Base-by-base conservation (phyloP, 139 green algal genomes). In the Yamagishiella unicocca region DNA sequence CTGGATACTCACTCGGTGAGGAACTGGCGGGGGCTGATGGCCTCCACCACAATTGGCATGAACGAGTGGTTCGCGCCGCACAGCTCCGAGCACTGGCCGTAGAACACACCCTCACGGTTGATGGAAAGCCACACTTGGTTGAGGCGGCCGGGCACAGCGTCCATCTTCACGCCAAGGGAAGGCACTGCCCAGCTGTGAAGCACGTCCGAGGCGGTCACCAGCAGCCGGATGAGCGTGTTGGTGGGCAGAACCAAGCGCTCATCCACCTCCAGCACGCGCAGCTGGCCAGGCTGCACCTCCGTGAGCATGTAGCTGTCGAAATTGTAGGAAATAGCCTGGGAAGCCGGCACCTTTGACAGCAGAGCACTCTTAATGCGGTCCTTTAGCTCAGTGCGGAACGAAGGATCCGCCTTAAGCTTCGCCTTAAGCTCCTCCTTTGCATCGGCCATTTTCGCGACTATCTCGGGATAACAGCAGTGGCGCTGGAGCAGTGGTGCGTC, bases 11-110 rank as follows among this genome's bases (percentile, higher is more conserved):
- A 85, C 73, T 93, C 91, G 4, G 83, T 91, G 45, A 92, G 80
- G 72, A 92, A 93, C 71, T 88, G 68, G 66, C 89, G 87, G 0
- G 92, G 92, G 37, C 88, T 95, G 66, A 95, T 92, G 12, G 93
- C 92, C 89, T 96, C 93, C 40, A 96, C 93, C 14, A 95, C 92
- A 76, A 96, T 96, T 62, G 93, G 93, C 93, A 96, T 95, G 85
- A 94, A 96, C 54, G 73, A 81, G 87, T 96, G 92, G 89, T 95
- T 95, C 31, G 90, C 90, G 31, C 92, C 92, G 84, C 93, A 96
- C 75, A 96, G 89, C 90, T 96, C 94, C 46, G 90, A 94, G 91
- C 94, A 96, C 83, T 96, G 94, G 50, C 94, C 94, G 80, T 96
- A 95, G 89, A 95, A 96, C 25, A 96, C 92, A 37, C 94, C 92